Conservation (phyloP, 495 filamentous ascomycete species). For the Tirmania nivea region DNA sequence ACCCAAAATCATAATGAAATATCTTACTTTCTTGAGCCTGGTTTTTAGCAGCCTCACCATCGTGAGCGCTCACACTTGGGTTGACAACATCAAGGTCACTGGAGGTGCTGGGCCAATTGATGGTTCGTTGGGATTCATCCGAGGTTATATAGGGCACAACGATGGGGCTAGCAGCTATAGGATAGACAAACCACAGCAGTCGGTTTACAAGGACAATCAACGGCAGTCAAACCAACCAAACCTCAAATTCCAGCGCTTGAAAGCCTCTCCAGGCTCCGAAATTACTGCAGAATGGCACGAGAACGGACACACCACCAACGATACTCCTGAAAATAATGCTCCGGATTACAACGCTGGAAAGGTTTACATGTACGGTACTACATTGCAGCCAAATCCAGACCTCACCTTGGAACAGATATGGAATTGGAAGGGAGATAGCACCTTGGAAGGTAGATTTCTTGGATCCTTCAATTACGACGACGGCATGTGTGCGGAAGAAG, state of each 20-base stretch:
- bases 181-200: slow-evolving; percentile 1
- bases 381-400: slow-evolving; percentile 1
- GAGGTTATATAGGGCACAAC: slow-evolving; percentile 4
- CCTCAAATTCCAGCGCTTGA: slow-evolving; percentile 3
- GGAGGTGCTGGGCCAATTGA: background rate
- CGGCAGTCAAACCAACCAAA: background rate
- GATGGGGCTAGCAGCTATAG: background rate
- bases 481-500: slow-evolving; percentile 9
- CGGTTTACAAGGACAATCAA: slow-evolving; percentile 1
- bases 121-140: slow-evolving; percentile 1
- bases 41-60: background rate
- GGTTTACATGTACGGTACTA: slow-evolving; percentile 14
- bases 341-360: slow-evolving; percentile 2
- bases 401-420: slow-evolving; percentile 7
- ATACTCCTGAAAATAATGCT: background rate
- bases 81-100: background rate
- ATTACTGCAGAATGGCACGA: slow-evolving; percentile 12
- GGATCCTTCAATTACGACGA: slow-evolving; percentile 10
- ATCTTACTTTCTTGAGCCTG: background rate
- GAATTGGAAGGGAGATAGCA: slow-evolving; percentile 6
- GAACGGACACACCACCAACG: slow-evolving; percentile 15
- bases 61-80: background rate
- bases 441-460: slow-evolving; percentile 4
- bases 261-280: slow-evolving; percentile 7
- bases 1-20: background rate